These are phyloP conservation scores for Melastoma malabathricum DNA, from an alignment of 345 rosid genomes.

Conservation along the genomic window DNA sequence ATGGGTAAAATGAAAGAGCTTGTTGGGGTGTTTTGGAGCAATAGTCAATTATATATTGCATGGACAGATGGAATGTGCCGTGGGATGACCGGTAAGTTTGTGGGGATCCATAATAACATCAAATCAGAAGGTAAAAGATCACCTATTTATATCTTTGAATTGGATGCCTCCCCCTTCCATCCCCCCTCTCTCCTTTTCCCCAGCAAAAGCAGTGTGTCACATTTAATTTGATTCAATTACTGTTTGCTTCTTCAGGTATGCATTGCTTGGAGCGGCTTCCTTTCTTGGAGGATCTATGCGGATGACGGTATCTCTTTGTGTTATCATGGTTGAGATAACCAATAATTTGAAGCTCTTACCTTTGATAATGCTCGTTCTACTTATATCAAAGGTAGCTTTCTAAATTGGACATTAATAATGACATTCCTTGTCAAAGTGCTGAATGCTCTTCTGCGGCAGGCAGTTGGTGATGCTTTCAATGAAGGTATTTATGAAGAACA, in stretches of 20 bases:
- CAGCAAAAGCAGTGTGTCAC: background rate
- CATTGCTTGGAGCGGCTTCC: constrained; percentile 95
- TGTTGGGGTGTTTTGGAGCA: too few species aligned
- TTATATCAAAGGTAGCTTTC: constrained; percentile 70
- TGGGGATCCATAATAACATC: too few species aligned
- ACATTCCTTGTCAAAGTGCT: background rate
- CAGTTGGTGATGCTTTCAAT: constrained; percentile 97
- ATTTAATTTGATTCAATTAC: constrained; percentile 7
- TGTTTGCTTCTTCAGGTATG: constrained; percentile 48
- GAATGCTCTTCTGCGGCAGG: constrained; percentile 28
- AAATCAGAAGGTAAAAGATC: too few species aligned
- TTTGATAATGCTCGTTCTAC: constrained; percentile 96
- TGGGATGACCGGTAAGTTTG: too few species aligned
- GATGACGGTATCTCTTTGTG: constrained; percentile 95
- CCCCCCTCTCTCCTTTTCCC: too few species aligned
- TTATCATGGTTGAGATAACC: constrained; percentile 95
- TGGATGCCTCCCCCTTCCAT: too few species aligned
- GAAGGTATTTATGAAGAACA: constrained; percentile 92
- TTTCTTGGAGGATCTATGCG: constrained; percentile 99
- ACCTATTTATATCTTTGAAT: too few species aligned
- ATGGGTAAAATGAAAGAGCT: too few species aligned
- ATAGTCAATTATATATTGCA: too few species aligned
- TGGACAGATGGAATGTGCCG: too few species aligned
- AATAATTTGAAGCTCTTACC: constrained; percentile 88
- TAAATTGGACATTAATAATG: background rate